A percentile compares a stretch with the other conserved stretches of the same genome.
Evolutionary conservation across 345 rosid species (phyloP).

Genomic region (Brassica incana): DNA sequence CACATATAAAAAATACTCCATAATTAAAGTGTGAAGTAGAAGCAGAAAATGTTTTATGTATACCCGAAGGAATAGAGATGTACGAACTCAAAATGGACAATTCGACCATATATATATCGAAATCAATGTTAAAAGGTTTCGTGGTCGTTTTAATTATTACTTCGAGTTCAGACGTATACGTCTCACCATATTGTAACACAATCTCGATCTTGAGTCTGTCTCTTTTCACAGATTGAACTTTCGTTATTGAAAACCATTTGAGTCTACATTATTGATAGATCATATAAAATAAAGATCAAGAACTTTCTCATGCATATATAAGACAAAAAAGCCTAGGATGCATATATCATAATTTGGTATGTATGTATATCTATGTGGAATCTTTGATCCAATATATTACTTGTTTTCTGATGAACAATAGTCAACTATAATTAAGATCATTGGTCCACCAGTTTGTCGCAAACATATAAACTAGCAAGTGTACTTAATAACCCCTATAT

Average conservation of each 20-base stretch:
- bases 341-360: not conserved
- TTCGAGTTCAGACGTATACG: conserved; percentile 17
- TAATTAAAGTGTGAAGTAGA: conserved; percentile 11
- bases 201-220: conserved; percentile 8
- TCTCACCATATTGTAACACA: conserved; percentile 13
- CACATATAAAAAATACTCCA: conserved; percentile 2
- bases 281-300: not conserved
- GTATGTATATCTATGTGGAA: not conserved
- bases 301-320: conserved; percentile 14
- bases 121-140: not conserved
- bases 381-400: conserved; percentile 1
- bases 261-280: conserved; percentile 4
- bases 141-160: conserved; percentile 24
- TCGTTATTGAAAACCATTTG: not conserved
- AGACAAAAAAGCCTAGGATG: not conserved
- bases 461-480: not conserved
- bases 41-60: conserved; percentile 17
- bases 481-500: not conserved
- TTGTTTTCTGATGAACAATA: not conserved
- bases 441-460: not conserved
- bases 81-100: conserved; percentile 30
- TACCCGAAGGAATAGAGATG: conserved; percentile 27
- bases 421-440: conserved; percentile 4
- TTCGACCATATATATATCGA: conserved; percentile 16
- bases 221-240: not conserved